Percentiles rank a stretch among this genome's conserved stretches.
phyloP scores from a whole-genome alignment of 768 basidiomycete species.

The Suillus subalutaceus region DNA sequence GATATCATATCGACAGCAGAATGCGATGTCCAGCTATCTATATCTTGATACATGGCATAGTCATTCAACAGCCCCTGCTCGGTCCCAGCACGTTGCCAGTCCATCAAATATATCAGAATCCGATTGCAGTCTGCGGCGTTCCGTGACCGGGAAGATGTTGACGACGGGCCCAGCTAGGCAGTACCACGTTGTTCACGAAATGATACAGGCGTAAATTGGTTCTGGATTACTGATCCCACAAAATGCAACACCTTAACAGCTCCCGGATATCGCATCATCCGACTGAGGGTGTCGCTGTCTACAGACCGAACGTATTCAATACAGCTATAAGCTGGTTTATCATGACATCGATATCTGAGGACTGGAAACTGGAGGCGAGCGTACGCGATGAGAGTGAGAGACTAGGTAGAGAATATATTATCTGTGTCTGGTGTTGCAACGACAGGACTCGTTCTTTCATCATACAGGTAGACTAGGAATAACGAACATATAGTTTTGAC shows the following conservation, averaged over 20 bases:
- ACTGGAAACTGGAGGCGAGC: too few species aligned
- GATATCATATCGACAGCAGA: background rate
- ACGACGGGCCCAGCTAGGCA: background rate
- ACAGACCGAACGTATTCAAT: background rate
- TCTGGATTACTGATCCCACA: background rate
- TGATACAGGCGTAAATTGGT: background rate
- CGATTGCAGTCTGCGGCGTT: background rate
- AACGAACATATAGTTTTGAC: too few species aligned
- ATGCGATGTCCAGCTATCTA: background rate
- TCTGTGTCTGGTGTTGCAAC: too few species aligned
- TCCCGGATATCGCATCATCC: too few species aligned
- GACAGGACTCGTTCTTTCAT: too few species aligned
- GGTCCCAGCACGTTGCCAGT: background rate
- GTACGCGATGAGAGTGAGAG: too few species aligned
- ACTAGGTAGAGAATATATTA: too few species aligned
- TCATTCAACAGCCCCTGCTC: constrained; percentile 13
- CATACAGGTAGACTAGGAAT: too few species aligned
- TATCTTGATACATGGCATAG: background rate
- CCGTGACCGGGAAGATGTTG: too few species aligned
- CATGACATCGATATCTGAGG: background rate
- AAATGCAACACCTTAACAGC: background rate
- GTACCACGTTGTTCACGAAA: background rate
- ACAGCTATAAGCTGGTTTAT: background rate
- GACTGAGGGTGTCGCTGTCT: too few species aligned
- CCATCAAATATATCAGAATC: too few species aligned